A percentile compares a stretch with the other conserved stretches of the same genome.
phyloP scores from a whole-genome alignment of 441 rosid genomes.

The Sinapis alba region DNA sequence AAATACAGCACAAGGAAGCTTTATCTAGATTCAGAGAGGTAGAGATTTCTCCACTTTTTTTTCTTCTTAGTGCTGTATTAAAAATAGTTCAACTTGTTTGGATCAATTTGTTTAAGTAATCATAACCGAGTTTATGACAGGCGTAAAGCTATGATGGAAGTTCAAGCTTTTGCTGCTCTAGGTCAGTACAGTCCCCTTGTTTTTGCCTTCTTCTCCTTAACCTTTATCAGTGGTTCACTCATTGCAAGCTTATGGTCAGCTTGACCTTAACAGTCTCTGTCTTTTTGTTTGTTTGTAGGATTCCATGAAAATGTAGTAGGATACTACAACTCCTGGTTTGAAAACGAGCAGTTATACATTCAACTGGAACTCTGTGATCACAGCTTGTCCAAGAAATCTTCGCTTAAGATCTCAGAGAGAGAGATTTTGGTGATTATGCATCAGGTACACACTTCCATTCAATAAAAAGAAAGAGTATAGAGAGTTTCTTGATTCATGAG shows the following conservation, averaged over 20 bases:
- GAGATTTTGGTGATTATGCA: conserved; percentile 60
- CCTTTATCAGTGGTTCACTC: background rate
- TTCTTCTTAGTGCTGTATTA: conserved; percentile 4
- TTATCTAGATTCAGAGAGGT: conserved; percentile 82
- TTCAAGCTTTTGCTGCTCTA: conserved; percentile 88
- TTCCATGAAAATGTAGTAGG: conserved; percentile 79
- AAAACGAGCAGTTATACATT: conserved; percentile 87
- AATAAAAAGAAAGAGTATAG: background rate
- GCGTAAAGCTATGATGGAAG: conserved; percentile 97
- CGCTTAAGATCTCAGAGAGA: conserved; percentile 52
- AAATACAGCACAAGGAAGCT: conserved; percentile 70
- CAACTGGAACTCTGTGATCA: conserved; percentile 92
- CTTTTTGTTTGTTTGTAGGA: conserved; percentile 48
- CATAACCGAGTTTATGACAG: conserved; percentile 45
- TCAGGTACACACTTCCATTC: conserved; percentile 55
- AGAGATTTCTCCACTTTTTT: conserved; percentile 4
- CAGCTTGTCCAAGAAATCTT: conserved; percentile 65
- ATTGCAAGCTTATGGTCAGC: background rate
- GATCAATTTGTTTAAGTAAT: background rate
- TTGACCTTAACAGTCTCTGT: conserved; percentile 6
- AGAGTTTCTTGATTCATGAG: background rate
- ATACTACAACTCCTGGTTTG: conserved; percentile 94
- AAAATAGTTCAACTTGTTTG: background rate
- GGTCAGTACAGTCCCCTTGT: background rate
- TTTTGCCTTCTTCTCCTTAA: background rate